Conservation (phyloP, 305 asterid species). For the Salvia sclarea region DNA sequence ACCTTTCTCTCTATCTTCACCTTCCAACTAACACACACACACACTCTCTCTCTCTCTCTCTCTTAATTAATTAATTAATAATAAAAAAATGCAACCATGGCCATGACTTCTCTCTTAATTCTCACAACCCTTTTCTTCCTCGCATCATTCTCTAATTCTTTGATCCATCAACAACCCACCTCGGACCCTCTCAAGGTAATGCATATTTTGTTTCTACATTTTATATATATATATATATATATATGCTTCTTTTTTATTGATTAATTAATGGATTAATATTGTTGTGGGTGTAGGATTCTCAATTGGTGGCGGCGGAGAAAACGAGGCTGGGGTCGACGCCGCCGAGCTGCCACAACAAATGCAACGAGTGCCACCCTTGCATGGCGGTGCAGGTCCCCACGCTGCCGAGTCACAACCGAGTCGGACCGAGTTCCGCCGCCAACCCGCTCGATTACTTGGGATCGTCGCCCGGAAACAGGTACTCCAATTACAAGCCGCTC, state of each 20-base stretch:
- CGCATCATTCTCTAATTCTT: conserved; percentile 38
- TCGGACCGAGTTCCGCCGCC: conserved; percentile 23
- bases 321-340: conserved; percentile 78
- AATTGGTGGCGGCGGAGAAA: conserved; percentile 52
- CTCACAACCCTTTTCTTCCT: conserved; percentile 38
- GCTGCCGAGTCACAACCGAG: conserved; percentile 54
- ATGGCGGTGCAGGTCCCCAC: conserved; percentile 87
- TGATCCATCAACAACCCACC: conserved; percentile 29
- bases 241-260: background rate
- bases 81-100: conserved; percentile 56
- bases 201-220: conserved; percentile 8
- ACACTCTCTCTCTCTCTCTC: no score
- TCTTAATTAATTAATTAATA: background rate
- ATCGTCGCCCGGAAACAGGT: conserved; percentile 54
- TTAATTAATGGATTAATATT: background rate
- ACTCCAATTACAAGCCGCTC: conserved; percentile 94
- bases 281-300: conserved; percentile 40
- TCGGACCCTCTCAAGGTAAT: conserved; percentile 40
- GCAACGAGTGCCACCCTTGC: conserved; percentile 94
- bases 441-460: conserved; percentile 39
- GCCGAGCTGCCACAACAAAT: conserved; percentile 84
- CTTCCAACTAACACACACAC: no score
- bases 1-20: background rate
- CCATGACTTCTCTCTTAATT: conserved; percentile 39
- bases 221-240: no score